phyloP scores from a whole-genome alignment of 441 rosid species.

The Gossypium schwendimanii region DNA sequence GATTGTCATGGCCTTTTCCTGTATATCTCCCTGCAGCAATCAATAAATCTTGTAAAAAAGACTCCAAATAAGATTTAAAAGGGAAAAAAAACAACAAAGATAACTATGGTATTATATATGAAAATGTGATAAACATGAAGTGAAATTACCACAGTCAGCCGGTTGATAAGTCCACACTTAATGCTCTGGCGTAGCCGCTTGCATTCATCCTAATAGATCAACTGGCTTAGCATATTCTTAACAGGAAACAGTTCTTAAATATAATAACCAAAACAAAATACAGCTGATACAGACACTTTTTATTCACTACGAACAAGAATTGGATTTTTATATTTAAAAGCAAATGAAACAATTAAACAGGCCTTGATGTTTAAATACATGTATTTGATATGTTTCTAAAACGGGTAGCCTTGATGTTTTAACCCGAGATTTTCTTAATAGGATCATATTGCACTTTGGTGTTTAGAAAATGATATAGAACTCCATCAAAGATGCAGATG shows the following conservation, averaged over 20 bases:
- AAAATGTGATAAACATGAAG: slow-evolving; percentile 3
- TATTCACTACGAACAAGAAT: background rate
- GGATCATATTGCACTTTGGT: background rate
- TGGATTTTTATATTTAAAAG: background rate
- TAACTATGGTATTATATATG: slow-evolving; percentile 2
- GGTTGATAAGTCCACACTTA: slow-evolving; percentile 78
- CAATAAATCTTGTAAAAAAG: slow-evolving; percentile 22
- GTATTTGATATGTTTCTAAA: background rate
- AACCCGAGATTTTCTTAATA: background rate
- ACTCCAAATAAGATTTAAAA: background rate
- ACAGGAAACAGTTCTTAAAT: background rate
- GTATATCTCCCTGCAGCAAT: slow-evolving; percentile 72
- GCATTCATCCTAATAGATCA: slow-evolving; percentile 79
- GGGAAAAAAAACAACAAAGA: background rate
- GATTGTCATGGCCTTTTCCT: slow-evolving; percentile 79
- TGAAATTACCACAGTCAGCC: slow-evolving; percentile 73
- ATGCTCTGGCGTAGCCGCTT: slow-evolving; percentile 95
- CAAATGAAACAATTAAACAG: background rate
- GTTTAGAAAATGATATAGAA: background rate
- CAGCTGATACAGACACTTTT: background rate
- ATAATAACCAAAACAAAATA: background rate
- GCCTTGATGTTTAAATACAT: background rate
- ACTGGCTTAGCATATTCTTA: slow-evolving; percentile 1
- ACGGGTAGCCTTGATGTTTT: background rate
- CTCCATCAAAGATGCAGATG: background rate